phyloP scores from a whole-genome alignment of 768 basidiomycete species.

The Boletus reticulatus region DNA sequence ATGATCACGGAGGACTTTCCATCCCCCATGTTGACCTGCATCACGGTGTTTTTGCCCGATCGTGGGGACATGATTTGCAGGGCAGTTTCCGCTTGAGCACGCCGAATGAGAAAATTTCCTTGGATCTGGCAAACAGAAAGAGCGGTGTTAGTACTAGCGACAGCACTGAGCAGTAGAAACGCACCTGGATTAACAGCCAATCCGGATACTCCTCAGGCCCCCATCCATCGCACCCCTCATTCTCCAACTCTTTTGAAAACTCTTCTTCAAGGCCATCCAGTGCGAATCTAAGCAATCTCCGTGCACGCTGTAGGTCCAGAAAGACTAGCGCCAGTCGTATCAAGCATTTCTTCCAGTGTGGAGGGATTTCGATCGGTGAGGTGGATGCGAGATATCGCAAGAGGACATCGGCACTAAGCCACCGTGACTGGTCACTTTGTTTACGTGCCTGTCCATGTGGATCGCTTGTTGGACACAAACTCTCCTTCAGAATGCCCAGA shows the following conservation, averaged over 20 bases:
- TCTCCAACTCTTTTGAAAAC: not conserved
- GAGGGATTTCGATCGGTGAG: constrained; percentile 5
- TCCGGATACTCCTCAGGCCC: constrained; percentile 25
- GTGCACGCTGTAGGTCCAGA: constrained; percentile 11
- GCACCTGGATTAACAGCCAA: constrained; percentile 44
- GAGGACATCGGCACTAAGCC: too few relatives aligned
- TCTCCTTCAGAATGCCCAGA: not conserved
- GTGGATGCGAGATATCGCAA: not conserved
- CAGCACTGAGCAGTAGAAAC: not conserved
- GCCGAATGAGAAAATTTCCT: constrained; percentile 6
- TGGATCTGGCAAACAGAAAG: constrained; percentile 34
- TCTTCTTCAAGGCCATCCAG: not conserved
- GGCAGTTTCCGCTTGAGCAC: not conserved
- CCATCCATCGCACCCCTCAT: constrained; percentile 9
- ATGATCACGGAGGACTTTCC: not conserved
- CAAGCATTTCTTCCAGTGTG: constrained; percentile 29
- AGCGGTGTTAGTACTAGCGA: not conserved
- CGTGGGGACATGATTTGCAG: not conserved
- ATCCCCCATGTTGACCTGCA: too few relatives aligned
- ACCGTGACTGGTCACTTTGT: too few relatives aligned
- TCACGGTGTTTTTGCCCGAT: not conserved
- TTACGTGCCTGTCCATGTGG: constrained; percentile 4
- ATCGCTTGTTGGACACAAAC: constrained; percentile 9
- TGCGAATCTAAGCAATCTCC: not conserved
- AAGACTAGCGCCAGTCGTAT: constrained; percentile 25